Evolutionary conservation across 1,284 basidiomycete genomes (phyloP), one percentile per base, ranked within the genome.

Genomic region (Apiotrichum montevideense): DNA sequence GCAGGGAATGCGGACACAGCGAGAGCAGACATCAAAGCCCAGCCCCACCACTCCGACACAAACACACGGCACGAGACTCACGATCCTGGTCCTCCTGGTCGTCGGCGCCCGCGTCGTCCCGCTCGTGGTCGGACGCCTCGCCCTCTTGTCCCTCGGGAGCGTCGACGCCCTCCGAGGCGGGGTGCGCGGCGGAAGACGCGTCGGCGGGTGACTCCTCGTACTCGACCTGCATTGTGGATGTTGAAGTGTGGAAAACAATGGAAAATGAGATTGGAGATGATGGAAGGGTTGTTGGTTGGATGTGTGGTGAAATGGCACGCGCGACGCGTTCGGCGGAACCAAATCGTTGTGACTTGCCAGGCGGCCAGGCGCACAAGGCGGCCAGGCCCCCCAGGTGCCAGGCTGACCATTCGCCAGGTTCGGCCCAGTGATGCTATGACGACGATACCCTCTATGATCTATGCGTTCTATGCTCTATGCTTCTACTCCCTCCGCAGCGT

Each of bases 171-270:
- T 49, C 47, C 21, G 35, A 6, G 15, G 32, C 13, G 35, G 44
- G 21, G 21, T 48, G 45, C 29, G 37, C 48, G n/a, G 35, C 34
- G 11, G 11, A 34, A 21, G 40, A 46, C 15, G 37, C 35, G 35
- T 52, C 51, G n/a, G 41, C 46, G 42, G 39, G 35, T 45, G 14
- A 35, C 15, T 55, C 52, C 32, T 59, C 61, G 54, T 59, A 57
- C 41, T 57, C 57, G 55, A 57, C 57, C 54, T 61, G 54, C 59
- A 61, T 61, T 50, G 37, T 39, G 7, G 37, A 39, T 39, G 37
- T 39, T 39, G 37, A 39, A 8, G 37, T 39, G 7, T 39, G 21
- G 21, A 21, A 21, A 21, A 21, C 21, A 21, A 21, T 21, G 21
- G 21, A 21, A 21, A 21, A 21, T 21, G 21, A 21, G 21, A 21